These are phyloP conservation scores for Saturnispora galanensis DNA, from an alignment of 805 yeast genomes.

Conservation along the genomic window DNA sequence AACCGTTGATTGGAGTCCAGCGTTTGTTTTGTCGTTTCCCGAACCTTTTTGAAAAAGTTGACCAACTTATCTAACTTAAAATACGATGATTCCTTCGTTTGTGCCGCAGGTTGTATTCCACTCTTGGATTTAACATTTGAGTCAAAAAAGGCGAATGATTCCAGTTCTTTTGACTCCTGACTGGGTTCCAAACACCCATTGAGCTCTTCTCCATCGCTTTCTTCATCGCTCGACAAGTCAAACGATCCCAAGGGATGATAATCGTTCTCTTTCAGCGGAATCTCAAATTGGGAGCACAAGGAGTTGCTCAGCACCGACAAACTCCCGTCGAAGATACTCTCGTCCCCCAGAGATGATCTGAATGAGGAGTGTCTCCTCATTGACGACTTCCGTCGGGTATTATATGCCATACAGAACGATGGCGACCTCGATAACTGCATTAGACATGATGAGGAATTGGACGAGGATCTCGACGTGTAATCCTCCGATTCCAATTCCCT, in stretches of 20 bases:
- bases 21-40: neutral
- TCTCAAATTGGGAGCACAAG: neutral
- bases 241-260: neutral
- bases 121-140: no score
- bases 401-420: conserved; percentile 1
- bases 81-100: no score
- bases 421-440: conserved; percentile 1
- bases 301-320: neutral
- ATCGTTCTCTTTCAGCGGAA: neutral
- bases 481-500: no score
- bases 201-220: neutral
- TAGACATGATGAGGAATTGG: neutral
- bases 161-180: neutral
- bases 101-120: no score
- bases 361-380: neutral
- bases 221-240: neutral
- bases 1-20: neutral
- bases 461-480: conserved; percentile 1
- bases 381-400: neutral
- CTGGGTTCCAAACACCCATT: neutral
- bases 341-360: neutral
- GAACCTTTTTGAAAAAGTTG: neutral
- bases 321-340: neutral
- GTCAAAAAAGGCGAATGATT: no score
- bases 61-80: neutral